A percentile compares a stretch with the other conserved stretches of the same genome.
Conservation (phyloP, 371 early-diverging fungal species). For the Entomophthora muscae region DNA sequence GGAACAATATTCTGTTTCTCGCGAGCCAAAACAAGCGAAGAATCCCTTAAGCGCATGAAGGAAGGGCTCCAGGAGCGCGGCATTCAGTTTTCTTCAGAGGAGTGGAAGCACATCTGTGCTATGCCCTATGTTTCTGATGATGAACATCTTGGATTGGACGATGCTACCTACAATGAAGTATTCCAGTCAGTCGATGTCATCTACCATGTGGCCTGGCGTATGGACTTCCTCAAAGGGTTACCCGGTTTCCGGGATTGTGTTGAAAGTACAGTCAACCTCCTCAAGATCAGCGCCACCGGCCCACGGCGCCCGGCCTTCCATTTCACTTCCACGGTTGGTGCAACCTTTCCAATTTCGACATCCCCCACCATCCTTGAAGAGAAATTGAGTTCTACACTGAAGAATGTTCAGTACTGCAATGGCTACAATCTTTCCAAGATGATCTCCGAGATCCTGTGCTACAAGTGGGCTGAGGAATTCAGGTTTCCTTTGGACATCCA, state of each 20-base stretch:
- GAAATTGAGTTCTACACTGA: not conserved
- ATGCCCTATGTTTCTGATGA: constrained; percentile 13
- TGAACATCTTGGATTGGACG: constrained; percentile 14
- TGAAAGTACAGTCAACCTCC: not conserved
- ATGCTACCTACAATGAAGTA: constrained; percentile 3
- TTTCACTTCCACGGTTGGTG: constrained; percentile 10
- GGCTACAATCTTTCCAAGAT: constrained; percentile 24
- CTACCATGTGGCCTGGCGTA: constrained; percentile 11
- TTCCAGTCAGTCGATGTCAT: not conserved
- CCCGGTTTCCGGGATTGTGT: constrained; percentile 1
- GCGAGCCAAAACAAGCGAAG: not conserved
- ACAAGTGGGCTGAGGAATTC: constrained; percentile 12
- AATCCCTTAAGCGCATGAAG: not conserved
- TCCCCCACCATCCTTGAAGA: constrained; percentile 11
- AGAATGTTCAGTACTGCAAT: constrained; percentile 11
- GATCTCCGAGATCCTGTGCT: constrained; percentile 14
- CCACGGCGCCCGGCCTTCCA: not conserved
- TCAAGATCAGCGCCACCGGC: not conserved
- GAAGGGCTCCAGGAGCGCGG: not conserved
- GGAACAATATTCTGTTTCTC: not conserved
- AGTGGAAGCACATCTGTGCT: not conserved
- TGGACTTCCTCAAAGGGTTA: constrained; percentile 9
- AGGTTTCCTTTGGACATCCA: constrained; percentile 19
- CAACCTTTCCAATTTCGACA: constrained; percentile 1
- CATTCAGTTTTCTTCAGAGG: not conserved